Conservation (phyloP, 139 green algal genomes). For the Tetradesmus lagerheimii region DNA sequence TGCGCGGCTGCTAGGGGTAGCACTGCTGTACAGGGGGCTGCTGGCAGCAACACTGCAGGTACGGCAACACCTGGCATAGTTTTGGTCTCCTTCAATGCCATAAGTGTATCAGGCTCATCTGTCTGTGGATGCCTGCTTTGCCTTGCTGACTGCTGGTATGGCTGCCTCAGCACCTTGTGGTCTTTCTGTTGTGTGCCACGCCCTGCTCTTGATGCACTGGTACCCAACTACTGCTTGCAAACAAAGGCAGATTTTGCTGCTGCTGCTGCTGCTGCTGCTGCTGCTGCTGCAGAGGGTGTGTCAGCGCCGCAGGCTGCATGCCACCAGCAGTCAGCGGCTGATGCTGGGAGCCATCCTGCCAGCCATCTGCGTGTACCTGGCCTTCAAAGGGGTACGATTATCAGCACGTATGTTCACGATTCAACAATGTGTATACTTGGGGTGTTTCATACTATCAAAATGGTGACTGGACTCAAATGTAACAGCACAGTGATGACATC, state of each 20-base stretch:
- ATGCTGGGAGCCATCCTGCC: background rate
- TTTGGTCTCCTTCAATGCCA: too few relatives aligned
- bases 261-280: slow-evolving; percentile 8
- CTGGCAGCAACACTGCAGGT: background rate
- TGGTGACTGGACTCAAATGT: too few relatives aligned
- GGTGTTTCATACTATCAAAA: too few relatives aligned
- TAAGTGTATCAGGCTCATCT: too few relatives aligned
- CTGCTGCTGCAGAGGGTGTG: background rate
- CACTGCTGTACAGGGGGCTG: slow-evolving; percentile 2
- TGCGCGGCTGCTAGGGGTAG: background rate
- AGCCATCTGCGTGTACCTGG: background rate
- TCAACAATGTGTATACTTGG: too few relatives aligned
- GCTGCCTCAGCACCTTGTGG: too few relatives aligned
- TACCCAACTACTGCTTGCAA: background rate
- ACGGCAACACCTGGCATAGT: background rate
- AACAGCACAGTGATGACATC: background rate
- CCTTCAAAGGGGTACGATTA: background rate
- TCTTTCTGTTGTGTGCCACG: too few relatives aligned
- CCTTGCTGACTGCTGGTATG: too few relatives aligned
- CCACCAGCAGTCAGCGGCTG: background rate
- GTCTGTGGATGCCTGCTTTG: too few relatives aligned
- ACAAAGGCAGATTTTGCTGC: background rate
- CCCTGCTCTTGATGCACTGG: too few relatives aligned
- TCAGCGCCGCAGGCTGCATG: background rate
- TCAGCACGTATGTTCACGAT: too few relatives aligned